A percentile compares a stretch with the other conserved stretches of the same genome.
Conservation (phyloP, 768 basidiomycete species). For the Rhodotorula kratochvilovae region DNA sequence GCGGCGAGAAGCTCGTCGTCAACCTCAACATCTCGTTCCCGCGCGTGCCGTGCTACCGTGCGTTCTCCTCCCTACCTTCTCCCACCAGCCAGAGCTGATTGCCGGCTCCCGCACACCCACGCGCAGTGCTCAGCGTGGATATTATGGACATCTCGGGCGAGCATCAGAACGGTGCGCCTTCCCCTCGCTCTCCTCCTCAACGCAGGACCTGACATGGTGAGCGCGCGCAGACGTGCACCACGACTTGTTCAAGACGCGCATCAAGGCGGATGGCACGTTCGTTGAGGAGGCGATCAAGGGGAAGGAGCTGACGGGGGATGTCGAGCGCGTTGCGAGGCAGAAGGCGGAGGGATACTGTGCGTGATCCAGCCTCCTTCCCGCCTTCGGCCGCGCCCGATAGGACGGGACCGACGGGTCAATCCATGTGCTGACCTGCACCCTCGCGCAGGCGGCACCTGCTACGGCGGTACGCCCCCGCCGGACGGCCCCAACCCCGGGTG, state of each 20-base stretch:
- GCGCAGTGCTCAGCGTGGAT: slow-evolving; percentile 88
- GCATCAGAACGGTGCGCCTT: slow-evolving; percentile 62
- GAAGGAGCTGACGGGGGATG: slow-evolving; percentile 72
- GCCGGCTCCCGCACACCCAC: no score
- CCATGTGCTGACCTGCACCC: background rate
- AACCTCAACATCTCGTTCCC: slow-evolving; percentile 92
- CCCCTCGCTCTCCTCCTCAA: background rate
- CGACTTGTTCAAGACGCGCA: slow-evolving; percentile 76
- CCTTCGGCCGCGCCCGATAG: no score
- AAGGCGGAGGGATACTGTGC: slow-evolving; percentile 51
- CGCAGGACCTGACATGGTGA: background rate
- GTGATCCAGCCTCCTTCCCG: no score
- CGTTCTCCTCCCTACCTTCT: slow-evolving; percentile 47
- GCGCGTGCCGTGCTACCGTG: slow-evolving; percentile 92
- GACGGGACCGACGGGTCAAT: no score
- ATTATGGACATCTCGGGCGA: slow-evolving; percentile 98
- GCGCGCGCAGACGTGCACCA: slow-evolving; percentile 62
- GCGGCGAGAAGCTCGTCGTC: slow-evolving; percentile 90
- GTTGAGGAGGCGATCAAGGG: slow-evolving; percentile 48
- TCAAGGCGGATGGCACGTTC: slow-evolving; percentile 59
- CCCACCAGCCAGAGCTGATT: no score
- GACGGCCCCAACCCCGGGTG: slow-evolving; percentile 58
- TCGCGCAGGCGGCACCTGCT: slow-evolving; percentile 85
- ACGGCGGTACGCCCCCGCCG: slow-evolving; percentile 70
- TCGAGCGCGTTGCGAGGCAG: slow-evolving; percentile 68